Evolutionary conservation across 345 rosid species (phyloP), one percentile per base, ranked within the genome.

Genomic region (Acer yangbiense): DNA sequence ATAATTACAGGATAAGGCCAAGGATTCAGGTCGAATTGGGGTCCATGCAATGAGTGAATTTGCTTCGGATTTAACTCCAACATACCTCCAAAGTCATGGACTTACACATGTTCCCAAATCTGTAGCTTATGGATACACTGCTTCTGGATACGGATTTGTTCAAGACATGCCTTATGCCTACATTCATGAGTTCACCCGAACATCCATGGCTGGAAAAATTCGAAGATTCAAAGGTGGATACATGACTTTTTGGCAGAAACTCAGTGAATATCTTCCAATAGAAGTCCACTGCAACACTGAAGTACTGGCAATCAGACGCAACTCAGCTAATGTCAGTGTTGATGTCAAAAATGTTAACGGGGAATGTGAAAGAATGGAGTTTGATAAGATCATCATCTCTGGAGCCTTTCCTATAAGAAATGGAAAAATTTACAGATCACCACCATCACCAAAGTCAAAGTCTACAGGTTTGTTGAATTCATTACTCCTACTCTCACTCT

Each of bases 151-250:
- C 54, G 94, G 94, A 50, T 89, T 81, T 39, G 85, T 88, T 57
- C 90, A 86, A 79, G 92, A 91, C 77, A 90, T 90, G 94, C 88
- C 94, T 39, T 89, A 89, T 57, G 90, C 92, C 9, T 90, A 87
- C 74, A 69, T 90, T 55, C 94, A 90, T 64, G 94, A 90, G 81
- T 90, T 90, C 80, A 89, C 89, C 32, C 71, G 88, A 75, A 90
- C 92, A 66, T 89, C 92, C 67, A 90, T 90, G 92, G 94, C 94
- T 14, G 91, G 94, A 64, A 90, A 90, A 80, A 89, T 90, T 41
- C 75, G 86, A 17, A 90, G 92, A 27, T 85, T 90, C 65, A 89
- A 79, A 71, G 91, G 89, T 66, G 94, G 92, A 81, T 89, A 90
- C 57, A 82, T 80, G 54, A 84, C 86, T 50, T 82, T 90, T 3